Evolutionary conservation across 768 basidiomycete species (phyloP), one percentile per base, ranked within the genome.

Genomic region (Cystobasidium onofrii): DNA sequence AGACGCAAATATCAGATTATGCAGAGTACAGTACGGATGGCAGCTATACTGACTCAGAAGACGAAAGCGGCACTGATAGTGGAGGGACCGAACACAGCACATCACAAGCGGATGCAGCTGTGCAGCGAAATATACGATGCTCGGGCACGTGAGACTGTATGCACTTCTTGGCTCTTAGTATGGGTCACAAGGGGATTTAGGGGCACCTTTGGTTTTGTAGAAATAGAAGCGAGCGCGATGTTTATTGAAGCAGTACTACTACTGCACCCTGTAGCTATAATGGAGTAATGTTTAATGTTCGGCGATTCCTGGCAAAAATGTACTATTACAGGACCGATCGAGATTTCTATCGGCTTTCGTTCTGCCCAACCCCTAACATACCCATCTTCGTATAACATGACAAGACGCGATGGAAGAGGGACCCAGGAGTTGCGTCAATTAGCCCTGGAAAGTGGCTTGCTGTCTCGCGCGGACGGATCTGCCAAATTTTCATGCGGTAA

Each of bases 391-490:
- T 29, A 23, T 27, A 29, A 34, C 10, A 67, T 67, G 65, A 43
- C 20, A 25, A 34, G 65, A 23, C 41, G 29, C 6, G 65, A 52
- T 29, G 65, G 43, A 17, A 34, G 65, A 41, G 27, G 29, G 1
- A 44, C 12, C 15, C 23, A 50, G 15, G 52, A 71, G 7, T 15
- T 71, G 33, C 69, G 69, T 15, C 31, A 71, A 55, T 44, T 71
- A 13, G 69, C 31, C n/a, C 33, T 71, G 13, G 33, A 36, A 23
- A 71, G 54, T n/a, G 80, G 80, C 4, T 65, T 78, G 18, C 76
- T 84, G 31, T 76, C 79, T 23, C 76, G 83, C 9, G 80, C 81
- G 18, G 83, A 84, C 76, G 83, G 83, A 1, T 82, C 81, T 41
- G 80, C 77, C 20, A 75, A 78, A 74, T 82, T 82, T 74, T 77